Evolutionary conservation across 2,329 filamentous ascomycete species (phyloP), one percentile per base, ranked within the genome.

Genomic region (Pseudogymnoascus sp.): DNA sequence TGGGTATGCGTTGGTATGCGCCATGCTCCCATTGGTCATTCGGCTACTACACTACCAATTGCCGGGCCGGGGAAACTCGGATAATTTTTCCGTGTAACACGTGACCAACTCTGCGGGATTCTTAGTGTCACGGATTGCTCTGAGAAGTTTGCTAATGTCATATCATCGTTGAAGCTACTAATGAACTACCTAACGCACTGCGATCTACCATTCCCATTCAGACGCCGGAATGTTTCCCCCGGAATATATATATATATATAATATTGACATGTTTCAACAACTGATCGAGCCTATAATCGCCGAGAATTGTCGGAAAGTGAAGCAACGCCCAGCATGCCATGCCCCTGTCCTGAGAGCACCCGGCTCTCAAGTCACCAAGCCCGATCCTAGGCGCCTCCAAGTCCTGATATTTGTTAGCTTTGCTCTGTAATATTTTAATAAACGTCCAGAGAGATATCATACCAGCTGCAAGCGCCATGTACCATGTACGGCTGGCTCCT

Each of bases 401-500:
- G 51, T 34, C 51, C 51, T 57, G 29, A 21, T 34, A 26, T 57
- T 57, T 26, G 51, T 57, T 57, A 57, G 51, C n/a, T 34, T 18
- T 34, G 51, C 11, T 12, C 29, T 8, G n/a, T 57, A 12, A 8
- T 45, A 10, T 12, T 34, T 21, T 18, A 31, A 34, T 23, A 12
- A 34, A 34, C n/a, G 5, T 29, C 8, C n/a, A 34, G 10, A 34
- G 10, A 18, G 10, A 21, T 34, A 61, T 65, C 67, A 65, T 63
- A 86, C 89, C 88, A 68, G 90, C 91, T 69, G 87, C 81, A 75
- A 86, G 91, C 42, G 88, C 87, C 76, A 96, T 76, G 77, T 93
- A 96, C 91, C 91, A 96, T 29, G 90, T 93, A 75, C 86, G 78
- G 71, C 86, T 89, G 2, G 90, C 91, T 14, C 95, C 93, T 0